Evolutionary conservation across 2,329 filamentous ascomycete species (phyloP), one percentile per base, ranked within the genome.

Genomic region (Massarina eburnea): DNA sequence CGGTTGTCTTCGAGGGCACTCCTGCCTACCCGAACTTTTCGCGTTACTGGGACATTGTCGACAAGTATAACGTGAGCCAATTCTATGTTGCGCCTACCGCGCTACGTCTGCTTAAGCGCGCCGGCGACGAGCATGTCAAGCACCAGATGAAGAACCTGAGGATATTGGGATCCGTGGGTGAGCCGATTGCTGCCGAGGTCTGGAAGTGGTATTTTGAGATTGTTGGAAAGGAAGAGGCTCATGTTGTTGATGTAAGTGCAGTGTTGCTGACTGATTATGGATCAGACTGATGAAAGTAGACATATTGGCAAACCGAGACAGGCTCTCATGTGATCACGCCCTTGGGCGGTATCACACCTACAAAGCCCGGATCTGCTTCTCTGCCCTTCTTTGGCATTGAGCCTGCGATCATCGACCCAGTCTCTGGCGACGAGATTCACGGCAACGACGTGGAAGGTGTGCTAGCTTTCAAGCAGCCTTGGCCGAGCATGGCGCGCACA

Each of bases 161-260:
- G 68, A 86, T 97, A 5, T 79, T 99, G 17, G 94, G 92, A 48
- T 96, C 92, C 15, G 94, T 99, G 47, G 94, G 94, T 58, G 94
- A 99, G 77, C 94, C 94, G 30, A 99, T 99, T 63, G 92, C 94
- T 15, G 89, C 92, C 18, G 94, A 99, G 73, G 88, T 99, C 48
- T 99, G 94, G 94, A 97, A 97, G 76, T 99, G 94, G 94, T 99
- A 97, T 76, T 92, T 91, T 70, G 91, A 97, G 73, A 81, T 88
- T 58, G 91, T 99, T 42, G 94, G 94, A 66, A 95, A 91, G 80
- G 86, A 92, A 73, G 86, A 95, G 72, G 87, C 89, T 39, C 94
- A 99, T 67, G 80, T 99, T 71, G 86, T 96, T 44, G 94, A 99
- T 71, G 91, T 95, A 78, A 81, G 90, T 82, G 45, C 34, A 30